Evolutionary conservation across 305 asterid genomes (phyloP), one percentile per base, ranked within the genome.

Genomic region (Withania somnifera): DNA sequence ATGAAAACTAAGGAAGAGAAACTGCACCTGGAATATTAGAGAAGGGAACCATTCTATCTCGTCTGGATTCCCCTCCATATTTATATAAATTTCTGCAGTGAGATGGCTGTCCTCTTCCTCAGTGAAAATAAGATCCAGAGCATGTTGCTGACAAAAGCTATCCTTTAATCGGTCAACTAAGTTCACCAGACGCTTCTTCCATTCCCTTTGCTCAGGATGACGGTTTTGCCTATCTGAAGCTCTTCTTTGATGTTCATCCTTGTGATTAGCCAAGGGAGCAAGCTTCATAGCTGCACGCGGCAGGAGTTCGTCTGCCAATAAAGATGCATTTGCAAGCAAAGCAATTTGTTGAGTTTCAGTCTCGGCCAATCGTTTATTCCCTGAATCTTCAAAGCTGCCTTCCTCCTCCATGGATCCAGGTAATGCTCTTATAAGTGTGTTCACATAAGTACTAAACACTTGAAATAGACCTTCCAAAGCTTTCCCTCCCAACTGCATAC

Each of bases 221-320:
- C 98, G 98, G 73, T 88, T 94, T 86, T 94, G 99, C 87, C 98
- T 92, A 69, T 94, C 98, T 60, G 90, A 77, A 78, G 93, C 89
- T 88, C 95, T 90, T 90, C 97, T 89, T 67, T 95, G 98, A 88
- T 85, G 77, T 81, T 96, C 99, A 79, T 93, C 98, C 86, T 86
- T 90, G 87, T 84, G 83, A 86, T 64, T 90, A 79, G 89, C 86
- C 81, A 87, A 71, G 56, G 97, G 94, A 81, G 93, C 83, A 79
- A 96, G 97, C 90, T 94, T 96, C 97, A 91, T 90, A 73, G 98
- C 97, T 54, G 99, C 98, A 81, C 98, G 99, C 56, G 99, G 99
- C 90, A 96, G 88, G 78, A 96, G 88, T 79, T 96, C 99, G 63
- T 96, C 99, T 6, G 98, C 93, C 11, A 96, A 92, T 86, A 96